Evolutionary conservation across 768 basidiomycete genomes (phyloP).

Genomic region (Strobilomyces echinocephalus): DNA sequence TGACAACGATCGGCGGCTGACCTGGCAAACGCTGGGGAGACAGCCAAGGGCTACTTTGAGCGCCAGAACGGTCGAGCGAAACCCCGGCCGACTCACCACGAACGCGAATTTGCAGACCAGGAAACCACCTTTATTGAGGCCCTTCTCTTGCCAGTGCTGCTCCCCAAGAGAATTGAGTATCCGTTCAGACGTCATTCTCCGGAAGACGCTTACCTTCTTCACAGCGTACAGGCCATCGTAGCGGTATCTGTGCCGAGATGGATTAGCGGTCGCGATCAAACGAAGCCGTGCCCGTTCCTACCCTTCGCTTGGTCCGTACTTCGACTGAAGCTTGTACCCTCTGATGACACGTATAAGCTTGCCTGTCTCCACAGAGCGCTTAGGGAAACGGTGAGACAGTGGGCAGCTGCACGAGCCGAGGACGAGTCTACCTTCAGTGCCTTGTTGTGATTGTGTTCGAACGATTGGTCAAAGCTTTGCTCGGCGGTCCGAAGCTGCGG

Average conservation of each 20-base stretch:
- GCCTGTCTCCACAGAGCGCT: slow-evolving; percentile 75
- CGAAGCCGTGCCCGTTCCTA: slow-evolving; percentile 23
- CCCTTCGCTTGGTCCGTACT: slow-evolving; percentile 79
- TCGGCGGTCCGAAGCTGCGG: slow-evolving; percentile 79
- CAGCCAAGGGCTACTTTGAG: background rate
- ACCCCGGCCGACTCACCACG: slow-evolving; percentile 44
- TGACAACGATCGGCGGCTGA: slow-evolving; percentile 24
- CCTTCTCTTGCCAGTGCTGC: slow-evolving; percentile 72
- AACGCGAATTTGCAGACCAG: slow-evolving; percentile 85
- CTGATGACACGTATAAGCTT: slow-evolving; percentile 86
- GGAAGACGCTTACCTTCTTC: slow-evolving; percentile 48
- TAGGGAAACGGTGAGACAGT: background rate
- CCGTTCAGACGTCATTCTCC: background rate
- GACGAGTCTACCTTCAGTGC: slow-evolving; percentile 49
- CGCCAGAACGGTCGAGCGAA: background rate
- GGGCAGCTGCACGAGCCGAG: background rate
- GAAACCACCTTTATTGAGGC: slow-evolving; percentile 62
- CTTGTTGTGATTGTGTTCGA: slow-evolving; percentile 68
- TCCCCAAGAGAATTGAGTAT: background rate
- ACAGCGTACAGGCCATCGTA: slow-evolving; percentile 88
- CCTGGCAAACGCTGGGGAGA: slow-evolving; percentile 22
- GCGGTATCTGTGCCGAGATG: slow-evolving; percentile 53
- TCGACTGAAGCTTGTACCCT: slow-evolving; percentile 61
- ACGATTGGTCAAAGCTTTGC: slow-evolving; percentile 79
- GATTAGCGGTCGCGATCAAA: background rate